These are phyloP conservation scores for Calonectria naviculata DNA, from an alignment of 2,329 filamentous ascomycete genomes.

Conservation along the genomic window DNA sequence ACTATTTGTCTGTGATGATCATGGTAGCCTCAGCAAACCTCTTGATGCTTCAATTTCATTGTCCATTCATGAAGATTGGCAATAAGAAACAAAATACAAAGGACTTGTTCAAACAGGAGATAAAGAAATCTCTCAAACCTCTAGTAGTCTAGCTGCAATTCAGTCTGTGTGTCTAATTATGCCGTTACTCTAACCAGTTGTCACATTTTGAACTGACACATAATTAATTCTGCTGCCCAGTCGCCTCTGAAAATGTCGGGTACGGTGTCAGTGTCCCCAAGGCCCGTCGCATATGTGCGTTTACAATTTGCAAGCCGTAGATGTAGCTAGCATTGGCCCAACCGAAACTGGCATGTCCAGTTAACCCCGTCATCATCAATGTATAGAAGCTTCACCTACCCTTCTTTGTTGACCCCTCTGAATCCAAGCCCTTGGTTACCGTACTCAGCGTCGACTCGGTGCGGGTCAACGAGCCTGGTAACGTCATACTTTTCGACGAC, in stretches of 20 bases:
- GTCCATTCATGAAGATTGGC: too few relatives aligned
- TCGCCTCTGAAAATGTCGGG: slow-evolving; percentile 81
- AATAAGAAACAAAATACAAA: too few relatives aligned
- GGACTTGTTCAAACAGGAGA: too few relatives aligned
- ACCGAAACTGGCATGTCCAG: slow-evolving; percentile 95
- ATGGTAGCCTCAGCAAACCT: too few relatives aligned
- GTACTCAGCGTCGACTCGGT: slow-evolving; percentile 96
- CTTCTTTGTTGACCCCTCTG: slow-evolving; percentile 94
- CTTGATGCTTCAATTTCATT: too few relatives aligned
- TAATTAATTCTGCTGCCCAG: slow-evolving; percentile 65
- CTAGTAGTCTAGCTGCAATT: too few relatives aligned
- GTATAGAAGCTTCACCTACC: slow-evolving; percentile 66
- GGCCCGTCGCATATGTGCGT: slow-evolving; percentile 88
- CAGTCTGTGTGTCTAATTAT: too few relatives aligned
- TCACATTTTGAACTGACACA: too few relatives aligned
- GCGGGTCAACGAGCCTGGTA: slow-evolving; percentile 87
- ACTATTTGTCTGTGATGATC: too few relatives aligned
- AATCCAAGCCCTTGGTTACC: slow-evolving; percentile 97
- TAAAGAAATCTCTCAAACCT: too few relatives aligned
- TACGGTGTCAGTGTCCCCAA: slow-evolving; percentile 90
- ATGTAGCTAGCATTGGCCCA: slow-evolving; percentile 99
- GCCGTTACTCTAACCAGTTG: too few relatives aligned
- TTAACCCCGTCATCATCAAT: too few relatives aligned
- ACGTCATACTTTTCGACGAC: slow-evolving; percentile 99
- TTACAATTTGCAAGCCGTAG: slow-evolving; percentile 89